These are phyloP conservation scores for Podospora australis DNA, from an alignment of 495 filamentous ascomycete genomes.

Conservation along the genomic window DNA sequence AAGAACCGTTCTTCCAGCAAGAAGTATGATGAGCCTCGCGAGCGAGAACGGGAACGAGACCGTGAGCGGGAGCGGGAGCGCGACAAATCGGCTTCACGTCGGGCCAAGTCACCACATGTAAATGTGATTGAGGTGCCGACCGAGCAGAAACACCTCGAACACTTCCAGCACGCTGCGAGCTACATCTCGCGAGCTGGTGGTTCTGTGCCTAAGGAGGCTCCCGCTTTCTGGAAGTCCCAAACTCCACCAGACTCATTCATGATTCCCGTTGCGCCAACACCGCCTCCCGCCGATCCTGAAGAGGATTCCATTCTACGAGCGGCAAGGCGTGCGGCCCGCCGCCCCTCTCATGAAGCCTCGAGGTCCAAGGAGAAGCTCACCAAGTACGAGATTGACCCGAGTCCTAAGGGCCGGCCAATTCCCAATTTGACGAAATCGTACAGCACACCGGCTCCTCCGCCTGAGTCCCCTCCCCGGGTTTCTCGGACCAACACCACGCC, in stretches of 20 bases:
- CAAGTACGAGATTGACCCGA: conserved; percentile 23
- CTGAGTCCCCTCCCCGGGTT: conserved; percentile 26
- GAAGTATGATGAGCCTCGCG: conserved; percentile 28
- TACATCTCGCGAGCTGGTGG: conserved; percentile 19
- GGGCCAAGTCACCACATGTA: conserved; percentile 13
- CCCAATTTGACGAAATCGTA: conserved; percentile 30
- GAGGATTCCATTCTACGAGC: conserved; percentile 21
- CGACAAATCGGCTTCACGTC: conserved; percentile 26
- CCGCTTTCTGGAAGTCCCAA: conserved; percentile 21
- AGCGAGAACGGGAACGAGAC: conserved; percentile 24
- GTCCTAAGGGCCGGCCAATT: conserved; percentile 18
- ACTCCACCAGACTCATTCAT: conserved; percentile 19
- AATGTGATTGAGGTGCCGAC: neutral
- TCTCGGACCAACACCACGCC: conserved; percentile 23
- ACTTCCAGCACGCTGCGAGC: conserved; percentile 12
- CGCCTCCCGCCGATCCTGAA: conserved; percentile 27
- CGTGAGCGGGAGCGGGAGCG: conserved; percentile 22
- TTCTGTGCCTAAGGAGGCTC: neutral
- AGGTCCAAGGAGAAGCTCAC: conserved; percentile 30
- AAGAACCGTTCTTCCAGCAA: conserved; percentile 37
- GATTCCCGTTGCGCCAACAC: conserved; percentile 28
- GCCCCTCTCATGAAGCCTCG: conserved; percentile 36
- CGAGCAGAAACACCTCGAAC: conserved; percentile 10
- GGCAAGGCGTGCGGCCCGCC: conserved; percentile 27
- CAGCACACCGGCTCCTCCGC: conserved; percentile 6